A percentile compares a stretch with the other conserved stretches of the same genome.
Conservation (phyloP, 2,329 filamentous ascomycete genomes). For the Zymoseptoria brevis region DNA sequence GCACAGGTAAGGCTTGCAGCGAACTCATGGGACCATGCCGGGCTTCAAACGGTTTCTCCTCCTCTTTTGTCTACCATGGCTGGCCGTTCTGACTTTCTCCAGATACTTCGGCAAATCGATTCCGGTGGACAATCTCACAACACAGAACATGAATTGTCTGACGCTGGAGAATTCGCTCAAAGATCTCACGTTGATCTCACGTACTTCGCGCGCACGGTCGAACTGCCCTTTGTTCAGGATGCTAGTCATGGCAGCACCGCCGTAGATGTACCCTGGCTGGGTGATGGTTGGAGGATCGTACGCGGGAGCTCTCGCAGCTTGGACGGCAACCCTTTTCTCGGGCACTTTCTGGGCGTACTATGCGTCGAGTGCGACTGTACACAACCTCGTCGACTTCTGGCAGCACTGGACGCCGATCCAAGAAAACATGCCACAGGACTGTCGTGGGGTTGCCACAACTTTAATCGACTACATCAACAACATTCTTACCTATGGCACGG, state of each 20-base stretch:
- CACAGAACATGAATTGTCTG: constrained; percentile 47
- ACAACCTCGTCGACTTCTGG: constrained; percentile 52
- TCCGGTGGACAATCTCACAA: constrained; percentile 44
- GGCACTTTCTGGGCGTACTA: constrained; percentile 56
- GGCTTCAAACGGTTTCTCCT: too few species aligned
- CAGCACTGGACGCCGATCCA: constrained; percentile 50
- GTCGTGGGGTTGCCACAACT: constrained; percentile 44
- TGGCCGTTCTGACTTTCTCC: not conserved
- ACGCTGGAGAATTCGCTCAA: constrained; percentile 47
- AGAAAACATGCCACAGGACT: constrained; percentile 52
- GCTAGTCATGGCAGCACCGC: constrained; percentile 42
- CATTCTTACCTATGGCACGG: constrained; percentile 24
- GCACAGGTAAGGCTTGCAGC: constrained; percentile 28
- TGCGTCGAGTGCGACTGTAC: constrained; percentile 48
- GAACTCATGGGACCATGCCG: too few species aligned
- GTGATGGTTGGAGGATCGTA: constrained; percentile 49
- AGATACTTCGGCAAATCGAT: constrained; percentile 52
- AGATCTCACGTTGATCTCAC: constrained; percentile 48
- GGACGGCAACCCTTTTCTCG: constrained; percentile 46
- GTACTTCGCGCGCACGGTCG: constrained; percentile 46
- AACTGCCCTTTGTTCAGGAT: constrained; percentile 47
- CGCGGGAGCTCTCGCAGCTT: constrained; percentile 48
- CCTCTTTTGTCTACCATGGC: too few species aligned
- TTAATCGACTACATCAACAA: constrained; percentile 46
- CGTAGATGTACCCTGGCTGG: constrained; percentile 51